Evolutionary conservation across 352 stramenopile genomes (phyloP).

Genomic region (Globisporangium polare): DNA sequence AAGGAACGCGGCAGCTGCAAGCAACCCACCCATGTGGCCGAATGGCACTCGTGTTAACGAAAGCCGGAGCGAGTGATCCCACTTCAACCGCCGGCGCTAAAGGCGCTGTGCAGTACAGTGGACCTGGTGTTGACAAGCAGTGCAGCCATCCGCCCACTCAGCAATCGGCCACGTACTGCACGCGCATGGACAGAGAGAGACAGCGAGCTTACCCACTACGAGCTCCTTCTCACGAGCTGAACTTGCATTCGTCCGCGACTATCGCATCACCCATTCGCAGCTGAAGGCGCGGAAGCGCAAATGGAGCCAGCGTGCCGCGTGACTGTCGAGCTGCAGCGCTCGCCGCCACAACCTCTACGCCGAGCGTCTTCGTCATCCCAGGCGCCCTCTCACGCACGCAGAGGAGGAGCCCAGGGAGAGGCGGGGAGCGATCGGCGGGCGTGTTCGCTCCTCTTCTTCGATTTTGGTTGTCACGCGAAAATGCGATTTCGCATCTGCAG

Average conservation of each 20-base stretch:
- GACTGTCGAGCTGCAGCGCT: too few species aligned
- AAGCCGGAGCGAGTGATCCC: neutral
- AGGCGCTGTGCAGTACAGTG: neutral
- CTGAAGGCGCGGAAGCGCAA: too few species aligned
- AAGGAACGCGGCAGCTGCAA: neutral
- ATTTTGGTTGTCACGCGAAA: too few species aligned
- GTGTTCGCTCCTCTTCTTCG: too few species aligned
- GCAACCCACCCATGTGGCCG: slow-evolving; percentile 3
- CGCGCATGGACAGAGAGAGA: neutral
- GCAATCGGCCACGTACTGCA: neutral
- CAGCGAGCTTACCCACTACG: neutral
- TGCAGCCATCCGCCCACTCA: neutral
- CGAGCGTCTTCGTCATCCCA: too few species aligned
- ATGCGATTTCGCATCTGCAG: too few species aligned
- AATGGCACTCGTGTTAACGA: neutral
- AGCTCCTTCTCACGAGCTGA: neutral
- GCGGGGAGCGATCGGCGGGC: too few species aligned
- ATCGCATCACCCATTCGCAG: neutral
- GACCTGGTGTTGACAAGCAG: neutral
- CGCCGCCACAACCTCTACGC: too few species aligned
- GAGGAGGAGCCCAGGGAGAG: too few species aligned
- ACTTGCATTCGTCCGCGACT: too few species aligned
- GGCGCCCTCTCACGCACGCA: too few species aligned
- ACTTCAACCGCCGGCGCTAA: neutral
- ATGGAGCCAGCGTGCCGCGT: too few species aligned